Base-by-base conservation (phyloP, 208 protist genomes). In the Phytomonas sp. region DNA sequence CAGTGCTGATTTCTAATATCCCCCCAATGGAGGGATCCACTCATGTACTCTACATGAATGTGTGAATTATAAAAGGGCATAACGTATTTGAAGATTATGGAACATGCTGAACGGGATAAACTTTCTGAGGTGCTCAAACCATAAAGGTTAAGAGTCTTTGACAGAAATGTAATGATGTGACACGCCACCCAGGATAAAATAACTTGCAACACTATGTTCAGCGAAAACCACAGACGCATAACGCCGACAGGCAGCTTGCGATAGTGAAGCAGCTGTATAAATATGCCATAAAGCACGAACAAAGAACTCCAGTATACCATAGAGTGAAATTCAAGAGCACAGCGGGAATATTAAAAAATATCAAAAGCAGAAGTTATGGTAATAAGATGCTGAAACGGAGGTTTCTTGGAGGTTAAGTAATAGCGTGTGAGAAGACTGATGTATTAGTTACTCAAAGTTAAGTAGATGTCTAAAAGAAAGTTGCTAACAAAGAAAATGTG, bases 141-240 rank as follows among this genome's bases (percentile, higher is more conserved):
- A 56, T 56, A 56, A 4, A 37, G 15, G 65, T 56, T 60, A 37
- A 37, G 31, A 68, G 15, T 0, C 34, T 68, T 32, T 62, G 37
- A 32, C 66, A 68, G 37, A 31, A 36, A 37, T 28, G 64, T 71
- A 8, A 82, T 6, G 31, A 85, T 76, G 29, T 89, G 78, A 15
- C 77, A 68, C 29, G 85, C n/a, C 5, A 86, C 51, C 46, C 36
- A 68, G 65, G 17, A 40, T 33, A 37, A 20, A 68, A 68, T 68
- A 29, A 68, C 51, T n/a, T 37, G 0, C 26, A 68, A 5, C 15
- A 51, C 56, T 68, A 68, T 26, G 62, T 84, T 78, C 3, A 83
- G 9, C 0, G 78, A 83, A 68, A 85, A 90, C 89, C 86, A 92
- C 65, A 77, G 61, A 0, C 83, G 82, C 71, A 86, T 80, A 61